A percentile compares a stretch with the other conserved stretches of the same genome.
Evolutionary conservation across 192 early-diverging fungal species (phyloP).

Genomic region (Chytriomyces sp.): DNA sequence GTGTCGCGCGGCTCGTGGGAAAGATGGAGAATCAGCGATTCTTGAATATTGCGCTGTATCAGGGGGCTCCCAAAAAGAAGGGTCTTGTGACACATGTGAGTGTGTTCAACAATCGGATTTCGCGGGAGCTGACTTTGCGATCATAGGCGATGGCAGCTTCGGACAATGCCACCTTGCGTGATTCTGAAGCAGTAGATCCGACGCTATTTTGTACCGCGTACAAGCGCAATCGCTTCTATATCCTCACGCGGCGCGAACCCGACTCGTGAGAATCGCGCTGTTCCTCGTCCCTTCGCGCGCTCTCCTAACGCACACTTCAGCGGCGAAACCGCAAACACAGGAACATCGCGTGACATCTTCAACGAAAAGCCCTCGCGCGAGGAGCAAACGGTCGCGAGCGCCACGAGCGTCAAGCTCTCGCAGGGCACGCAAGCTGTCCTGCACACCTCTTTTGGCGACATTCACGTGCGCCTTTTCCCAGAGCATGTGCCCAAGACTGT

Average conservation of each 20-base stretch:
- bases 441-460: slow-evolving; percentile 91
- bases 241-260: slow-evolving; percentile 87
- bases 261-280: slow-evolving; percentile 57
- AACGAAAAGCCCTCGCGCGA: slow-evolving; percentile 97
- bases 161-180: slow-evolving; percentile 74
- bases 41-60: slow-evolving; percentile 84
- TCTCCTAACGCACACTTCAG: slow-evolving; percentile 14
- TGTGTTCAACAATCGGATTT: slow-evolving; percentile 28
- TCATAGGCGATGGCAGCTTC: slow-evolving; percentile 79
- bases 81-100: slow-evolving; percentile 62
- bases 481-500: slow-evolving; percentile 91
- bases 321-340: slow-evolving; percentile 49
- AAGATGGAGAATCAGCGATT: slow-evolving; percentile 90
- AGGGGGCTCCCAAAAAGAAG: slow-evolving; percentile 84
- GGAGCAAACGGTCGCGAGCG: slow-evolving; percentile 86
- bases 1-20: slow-evolving; percentile 82
- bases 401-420: slow-evolving; percentile 51
- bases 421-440: slow-evolving; percentile 76
- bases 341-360: slow-evolving; percentile 80
- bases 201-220: slow-evolving; percentile 89
- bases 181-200: slow-evolving; percentile 72
- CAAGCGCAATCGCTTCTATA: slow-evolving; percentile 91
- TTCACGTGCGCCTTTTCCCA: slow-evolving; percentile 84
- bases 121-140: neutral
- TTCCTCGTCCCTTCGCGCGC: neutral